Base-by-base conservation (phyloP, 2,329 filamentous ascomycete species). In the Didymella sp. region DNA sequence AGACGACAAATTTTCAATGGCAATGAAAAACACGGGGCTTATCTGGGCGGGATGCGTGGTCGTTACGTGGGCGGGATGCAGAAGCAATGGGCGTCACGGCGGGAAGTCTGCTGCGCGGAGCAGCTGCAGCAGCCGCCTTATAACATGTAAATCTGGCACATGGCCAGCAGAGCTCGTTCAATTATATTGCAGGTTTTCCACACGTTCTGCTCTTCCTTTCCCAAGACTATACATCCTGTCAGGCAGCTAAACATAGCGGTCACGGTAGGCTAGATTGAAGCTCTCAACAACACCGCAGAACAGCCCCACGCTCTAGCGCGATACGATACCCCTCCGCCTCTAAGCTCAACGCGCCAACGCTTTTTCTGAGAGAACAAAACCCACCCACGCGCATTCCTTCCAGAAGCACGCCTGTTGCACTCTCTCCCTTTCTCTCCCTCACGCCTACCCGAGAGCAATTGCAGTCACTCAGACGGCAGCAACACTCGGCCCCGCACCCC, bases 221-320 rank as follows among this genome's bases (percentile, higher is more conserved):
- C 12, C 31, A 19, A 37, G 8, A 19, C 17, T 37, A 27, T 43
- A 21, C 5, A 17, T 40, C 17, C 19, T 13, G 22, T 33, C 30
- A 51, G 43, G n/a, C 48, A 43, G 37, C 38, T 13, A 37, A 47
- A 42, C 22, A 42, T 24, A 37, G 43, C 48, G 54, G 44, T 57
- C 15, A 38, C 37, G 41, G 50, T 31, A 40, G 31, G 27, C 30
- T 44, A 49, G 27, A 35, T 40, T 48, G 48, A 51, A 51, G 42
- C 54, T 64, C 62, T 62, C 47, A 51, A 51, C 48, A 46, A 46
- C 33, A 40, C 30, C 40, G 52, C 52, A 56, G 45, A 17, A 43
- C 54, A 60, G 56, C 67, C 67, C 67, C 67, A 69, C 65, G 63
- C 56, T 35, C 55, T 67, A 68, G 66, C 67, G 53, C 57, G 38